Percentiles rank a stretch among this genome's conserved stretches.
Conservation (phyloP, 176 grass and related monocot genomes). For the Oryza meyeriana region DNA sequence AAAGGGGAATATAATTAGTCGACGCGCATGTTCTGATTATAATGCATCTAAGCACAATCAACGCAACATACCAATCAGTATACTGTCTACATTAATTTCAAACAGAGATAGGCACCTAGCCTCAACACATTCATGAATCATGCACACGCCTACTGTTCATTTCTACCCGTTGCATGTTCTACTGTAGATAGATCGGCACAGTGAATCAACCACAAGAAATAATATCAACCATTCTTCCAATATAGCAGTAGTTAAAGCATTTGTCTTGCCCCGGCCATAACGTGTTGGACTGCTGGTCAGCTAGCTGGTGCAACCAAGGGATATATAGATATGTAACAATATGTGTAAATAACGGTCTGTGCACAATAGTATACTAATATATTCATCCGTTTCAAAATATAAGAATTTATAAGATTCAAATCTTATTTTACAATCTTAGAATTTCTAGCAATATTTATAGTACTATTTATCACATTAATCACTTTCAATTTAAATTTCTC, state of each 20-base stretch:
- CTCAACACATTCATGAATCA: conserved; percentile 2
- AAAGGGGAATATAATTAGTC: conserved; percentile 7
- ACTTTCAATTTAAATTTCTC: too few relatives aligned
- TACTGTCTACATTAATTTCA: background rate
- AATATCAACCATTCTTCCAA: background rate
- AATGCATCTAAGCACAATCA: background rate
- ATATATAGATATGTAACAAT: background rate
- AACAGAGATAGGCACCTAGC: background rate
- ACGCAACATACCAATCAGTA: background rate
- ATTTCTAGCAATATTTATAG: too few relatives aligned
- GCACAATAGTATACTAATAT: conserved; percentile 23
- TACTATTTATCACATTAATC: too few relatives aligned
- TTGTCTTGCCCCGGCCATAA: conserved; percentile 22
- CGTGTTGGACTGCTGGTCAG: background rate
- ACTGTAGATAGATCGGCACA: background rate
- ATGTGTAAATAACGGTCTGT: background rate
- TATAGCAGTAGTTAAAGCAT: conserved; percentile 17
- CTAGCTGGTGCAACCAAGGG: conserved; percentile 9
- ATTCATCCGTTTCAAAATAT: too few relatives aligned
- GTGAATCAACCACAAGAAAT: conserved; percentile 14
- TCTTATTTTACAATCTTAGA: too few relatives aligned
- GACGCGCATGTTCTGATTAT: background rate
- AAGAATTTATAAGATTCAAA: too few relatives aligned
- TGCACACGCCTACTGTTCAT: background rate
- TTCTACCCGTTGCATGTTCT: background rate